phyloP scores from a whole-genome alignment of 768 basidiomycete species.

The Suillus spraguei region DNA sequence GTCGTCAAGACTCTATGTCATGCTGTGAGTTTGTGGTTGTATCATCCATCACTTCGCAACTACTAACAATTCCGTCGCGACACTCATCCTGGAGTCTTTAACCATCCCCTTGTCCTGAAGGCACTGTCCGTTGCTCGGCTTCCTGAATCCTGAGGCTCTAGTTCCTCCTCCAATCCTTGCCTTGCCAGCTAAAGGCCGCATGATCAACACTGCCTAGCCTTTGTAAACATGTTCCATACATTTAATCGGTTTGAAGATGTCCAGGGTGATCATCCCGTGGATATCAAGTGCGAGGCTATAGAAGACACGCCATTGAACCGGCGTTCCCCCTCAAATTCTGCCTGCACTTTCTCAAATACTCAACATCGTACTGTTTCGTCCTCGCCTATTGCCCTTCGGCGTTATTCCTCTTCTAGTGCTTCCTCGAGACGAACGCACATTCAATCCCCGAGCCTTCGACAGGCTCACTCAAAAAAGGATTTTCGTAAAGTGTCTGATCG shows the following conservation, averaged over 20 bases:
- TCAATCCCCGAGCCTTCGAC: conserved; percentile 30
- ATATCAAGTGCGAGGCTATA: conserved; percentile 52
- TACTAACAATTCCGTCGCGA: conserved; percentile 26
- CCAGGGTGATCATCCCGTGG: conserved; percentile 24
- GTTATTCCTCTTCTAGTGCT: conserved; percentile 32
- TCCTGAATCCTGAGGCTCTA: conserved; percentile 20
- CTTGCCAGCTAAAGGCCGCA: conserved; percentile 15
- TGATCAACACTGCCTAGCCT: conserved; percentile 49
- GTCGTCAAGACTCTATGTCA: conserved; percentile 15
- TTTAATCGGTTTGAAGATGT: conserved; percentile 36
- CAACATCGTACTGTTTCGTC: conserved; percentile 25
- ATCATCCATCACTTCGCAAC: conserved; percentile 19
- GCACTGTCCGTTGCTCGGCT: conserved; percentile 22
- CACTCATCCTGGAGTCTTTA: conserved; percentile 31
- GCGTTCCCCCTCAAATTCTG: conserved; percentile 37
- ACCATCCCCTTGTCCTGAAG: conserved; percentile 25
- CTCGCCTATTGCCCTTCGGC: conserved; percentile 35
- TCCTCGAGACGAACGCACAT: conserved; percentile 41
- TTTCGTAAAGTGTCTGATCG: conserved; percentile 33
- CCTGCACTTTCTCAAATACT: conserved; percentile 15
- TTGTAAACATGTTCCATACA: conserved; percentile 37
- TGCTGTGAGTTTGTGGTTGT: conserved; percentile 20
- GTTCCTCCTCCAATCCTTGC: conserved; percentile 14
- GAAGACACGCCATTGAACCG: conserved; percentile 30
- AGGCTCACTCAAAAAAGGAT: conserved; percentile 26